Conservation (phyloP, 108 stramenopile species). For the Fragilaria crotonensis region DNA sequence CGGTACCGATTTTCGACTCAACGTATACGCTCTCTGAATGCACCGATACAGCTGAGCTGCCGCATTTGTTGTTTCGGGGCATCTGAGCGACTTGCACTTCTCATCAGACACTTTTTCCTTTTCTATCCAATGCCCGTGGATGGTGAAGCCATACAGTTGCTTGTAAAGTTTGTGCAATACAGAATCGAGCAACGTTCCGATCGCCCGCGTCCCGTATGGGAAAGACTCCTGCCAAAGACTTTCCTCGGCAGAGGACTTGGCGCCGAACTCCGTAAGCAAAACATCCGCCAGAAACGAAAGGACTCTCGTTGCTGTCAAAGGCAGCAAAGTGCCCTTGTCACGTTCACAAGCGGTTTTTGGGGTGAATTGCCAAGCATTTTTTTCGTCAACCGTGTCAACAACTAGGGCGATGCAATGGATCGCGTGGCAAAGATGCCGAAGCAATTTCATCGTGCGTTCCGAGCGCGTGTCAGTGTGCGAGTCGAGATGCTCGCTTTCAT, state of each 20-base stretch:
- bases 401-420: conserved; percentile 57
- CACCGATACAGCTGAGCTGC: conserved; percentile 75
- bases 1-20: conserved; percentile 51
- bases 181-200: conserved; percentile 47
- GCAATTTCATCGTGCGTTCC: conserved; percentile 16
- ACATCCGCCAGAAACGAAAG: conserved; percentile 57
- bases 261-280: conserved; percentile 44
- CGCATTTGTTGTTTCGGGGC: conserved; percentile 56
- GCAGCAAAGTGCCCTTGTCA: conserved; percentile 54
- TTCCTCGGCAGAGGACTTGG: neutral
- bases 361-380: conserved; percentile 16
- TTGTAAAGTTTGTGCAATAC: conserved; percentile 55
- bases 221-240: conserved; percentile 46
- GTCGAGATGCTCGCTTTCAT: conserved; percentile 23
- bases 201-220: conserved; percentile 44
- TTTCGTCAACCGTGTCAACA: conserved; percentile 39
- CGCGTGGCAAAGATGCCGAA: conserved; percentile 53
- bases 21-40: conserved; percentile 54
- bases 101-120: conserved; percentile 4
- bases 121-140: conserved; percentile 19
- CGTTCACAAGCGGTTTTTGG: conserved; percentile 8
- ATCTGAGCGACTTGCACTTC: neutral
- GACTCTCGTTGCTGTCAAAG: conserved; percentile 47
- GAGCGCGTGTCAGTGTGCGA: conserved; percentile 5
- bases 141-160: conserved; percentile 54